phyloP scores from a whole-genome alignment of 2,329 filamentous ascomycete genomes.

The Penicillium sp. region DNA sequence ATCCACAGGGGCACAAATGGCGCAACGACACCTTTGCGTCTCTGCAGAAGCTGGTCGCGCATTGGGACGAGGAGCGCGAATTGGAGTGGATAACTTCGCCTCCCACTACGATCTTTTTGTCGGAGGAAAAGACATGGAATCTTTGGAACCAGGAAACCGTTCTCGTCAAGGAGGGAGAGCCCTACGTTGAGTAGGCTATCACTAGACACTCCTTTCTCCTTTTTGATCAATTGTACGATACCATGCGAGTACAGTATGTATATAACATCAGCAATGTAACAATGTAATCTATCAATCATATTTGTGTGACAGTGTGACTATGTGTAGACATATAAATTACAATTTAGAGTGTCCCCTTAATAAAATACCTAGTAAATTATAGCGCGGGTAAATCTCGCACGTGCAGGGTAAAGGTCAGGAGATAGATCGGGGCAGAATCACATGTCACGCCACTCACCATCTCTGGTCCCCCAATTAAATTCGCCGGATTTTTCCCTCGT shows the following conservation, averaged over 20 bases:
- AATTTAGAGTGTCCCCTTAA: too few species aligned
- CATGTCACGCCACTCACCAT: slow-evolving; percentile 13
- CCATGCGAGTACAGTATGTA: not conserved
- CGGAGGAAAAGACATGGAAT: slow-evolving; percentile 5
- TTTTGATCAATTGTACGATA: not conserved
- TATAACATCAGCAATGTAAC: too few species aligned
- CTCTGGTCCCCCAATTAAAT: not conserved
- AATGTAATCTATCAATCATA: not conserved
- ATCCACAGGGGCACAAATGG: slow-evolving; percentile 12
- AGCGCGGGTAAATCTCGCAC: not conserved
- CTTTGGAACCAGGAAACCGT: slow-evolving; percentile 17
- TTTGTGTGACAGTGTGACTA: too few species aligned
- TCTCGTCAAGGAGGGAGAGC: not conserved
- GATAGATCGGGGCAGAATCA: not conserved
- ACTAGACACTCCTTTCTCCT: not conserved
- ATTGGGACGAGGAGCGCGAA: slow-evolving; percentile 29
- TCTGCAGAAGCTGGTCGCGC: slow-evolving; percentile 17
- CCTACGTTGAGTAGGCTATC: not conserved
- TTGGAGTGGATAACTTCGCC: slow-evolving; percentile 19
- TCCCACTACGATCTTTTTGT: not conserved
- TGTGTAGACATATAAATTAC: too few species aligned
- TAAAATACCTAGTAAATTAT: too few species aligned
- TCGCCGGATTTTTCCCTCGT: not conserved
- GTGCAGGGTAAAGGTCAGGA: not conserved
- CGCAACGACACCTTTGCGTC: slow-evolving; percentile 6